Conservation (phyloP, 495 filamentous ascomycete species). For the Penicillium simplicissimum region DNA sequence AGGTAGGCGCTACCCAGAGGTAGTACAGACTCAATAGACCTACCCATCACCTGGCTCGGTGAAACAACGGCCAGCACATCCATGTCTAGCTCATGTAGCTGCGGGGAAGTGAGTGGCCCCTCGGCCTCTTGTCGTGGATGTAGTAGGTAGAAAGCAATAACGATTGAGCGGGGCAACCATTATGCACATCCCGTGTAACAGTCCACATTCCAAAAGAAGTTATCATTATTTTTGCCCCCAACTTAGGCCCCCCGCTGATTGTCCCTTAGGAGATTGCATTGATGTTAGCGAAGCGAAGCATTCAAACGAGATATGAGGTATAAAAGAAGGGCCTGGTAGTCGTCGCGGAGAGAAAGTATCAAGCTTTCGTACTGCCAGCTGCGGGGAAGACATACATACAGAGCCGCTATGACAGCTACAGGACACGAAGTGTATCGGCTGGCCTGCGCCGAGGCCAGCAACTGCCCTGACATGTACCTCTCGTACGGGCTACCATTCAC, state of each 20-base stretch:
- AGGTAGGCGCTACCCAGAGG: too few species aligned
- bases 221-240: neutral
- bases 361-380: neutral
- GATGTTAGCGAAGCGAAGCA: neutral
- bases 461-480: neutral
- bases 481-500: slow-evolving; percentile 5
- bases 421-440: slow-evolving; percentile 1
- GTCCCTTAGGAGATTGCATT: neutral
- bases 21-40: too few species aligned
- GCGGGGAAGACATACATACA: neutral
- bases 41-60: too few species aligned
- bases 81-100: too few species aligned
- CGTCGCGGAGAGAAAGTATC: neutral
- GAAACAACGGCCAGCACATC: too few species aligned
- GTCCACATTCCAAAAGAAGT: neutral
- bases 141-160: neutral
- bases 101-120: too few species aligned
- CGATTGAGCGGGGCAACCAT: neutral
- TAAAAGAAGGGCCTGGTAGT: too few species aligned
- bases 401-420: neutral
- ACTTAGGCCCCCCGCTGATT: neutral
- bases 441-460: slow-evolving; percentile 1
- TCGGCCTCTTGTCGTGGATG: too few species aligned
- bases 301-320: neutral
- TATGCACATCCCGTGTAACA: neutral